These are phyloP conservation scores for Lactifluus subvellereus DNA, from an alignment of 768 basidiomycete species.

Conservation along the genomic window DNA sequence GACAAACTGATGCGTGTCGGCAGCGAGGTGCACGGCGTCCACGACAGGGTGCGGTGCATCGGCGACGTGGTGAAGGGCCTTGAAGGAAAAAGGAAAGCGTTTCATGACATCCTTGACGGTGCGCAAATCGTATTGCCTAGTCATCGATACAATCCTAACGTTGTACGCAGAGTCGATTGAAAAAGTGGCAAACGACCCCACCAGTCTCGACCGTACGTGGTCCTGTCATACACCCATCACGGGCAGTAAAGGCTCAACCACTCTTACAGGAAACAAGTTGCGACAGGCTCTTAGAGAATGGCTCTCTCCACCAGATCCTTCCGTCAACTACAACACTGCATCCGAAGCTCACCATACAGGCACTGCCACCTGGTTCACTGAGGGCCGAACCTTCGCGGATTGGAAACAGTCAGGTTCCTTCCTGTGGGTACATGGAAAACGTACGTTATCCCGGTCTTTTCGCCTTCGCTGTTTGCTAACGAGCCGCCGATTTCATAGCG, in stretches of 20 bases:
- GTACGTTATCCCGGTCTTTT: background rate
- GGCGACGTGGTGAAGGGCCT: background rate
- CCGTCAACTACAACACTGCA: background rate
- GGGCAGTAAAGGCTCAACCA: background rate
- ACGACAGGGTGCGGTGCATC: background rate
- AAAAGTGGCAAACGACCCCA: background rate
- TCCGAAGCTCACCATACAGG: background rate
- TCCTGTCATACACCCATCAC: background rate
- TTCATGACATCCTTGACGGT: background rate
- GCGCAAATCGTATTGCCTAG: background rate
- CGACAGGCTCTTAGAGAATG: background rate
- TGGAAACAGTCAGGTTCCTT: background rate
- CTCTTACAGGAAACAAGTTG: background rate
- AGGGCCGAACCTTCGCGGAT: background rate
- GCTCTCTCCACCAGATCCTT: slow-evolving; percentile 1
- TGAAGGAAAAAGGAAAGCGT: background rate
- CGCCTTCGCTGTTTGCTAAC: background rate
- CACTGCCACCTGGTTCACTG: background rate
- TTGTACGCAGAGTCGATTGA: background rate
- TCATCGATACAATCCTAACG: background rate
- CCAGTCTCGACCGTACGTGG: background rate
- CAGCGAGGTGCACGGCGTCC: background rate
- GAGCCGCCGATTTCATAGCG: background rate
- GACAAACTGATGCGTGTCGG: background rate
- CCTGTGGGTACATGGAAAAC: background rate